These are phyloP conservation scores for Scutellaria baicalensis DNA, from an alignment of 257 asterid species.

Conservation along the genomic window DNA sequence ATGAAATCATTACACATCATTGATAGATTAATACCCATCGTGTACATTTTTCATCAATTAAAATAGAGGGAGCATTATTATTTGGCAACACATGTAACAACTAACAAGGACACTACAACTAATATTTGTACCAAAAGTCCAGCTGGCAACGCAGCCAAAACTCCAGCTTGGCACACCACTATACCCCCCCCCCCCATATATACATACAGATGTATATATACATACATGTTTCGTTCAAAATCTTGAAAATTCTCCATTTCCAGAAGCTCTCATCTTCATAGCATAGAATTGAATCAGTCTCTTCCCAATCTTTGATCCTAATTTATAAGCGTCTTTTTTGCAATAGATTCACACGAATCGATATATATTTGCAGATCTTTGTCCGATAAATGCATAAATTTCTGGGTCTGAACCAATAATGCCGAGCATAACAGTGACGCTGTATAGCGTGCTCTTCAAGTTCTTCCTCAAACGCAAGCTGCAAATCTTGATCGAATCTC, in stretches of 20 bases:
- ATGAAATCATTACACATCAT: too few relatives aligned
- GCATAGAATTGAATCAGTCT: slow-evolving; percentile 27
- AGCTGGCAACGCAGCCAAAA: slow-evolving; percentile 11
- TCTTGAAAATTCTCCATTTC: slow-evolving; percentile 16
- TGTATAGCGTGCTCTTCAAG: slow-evolving; percentile 58
- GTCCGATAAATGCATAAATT: neutral
- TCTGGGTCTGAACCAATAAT: slow-evolving; percentile 29
- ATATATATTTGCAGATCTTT: neutral
- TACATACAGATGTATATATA: neutral
- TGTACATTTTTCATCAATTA: too few relatives aligned
- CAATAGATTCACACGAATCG: slow-evolving; percentile 1
- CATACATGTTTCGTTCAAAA: slow-evolving; percentile 9
- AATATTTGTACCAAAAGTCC: slow-evolving; percentile 7
- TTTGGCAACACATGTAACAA: neutral
- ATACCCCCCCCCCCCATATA: too few relatives aligned
- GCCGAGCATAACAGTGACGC: slow-evolving; percentile 65
- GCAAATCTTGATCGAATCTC: slow-evolving; percentile 35
- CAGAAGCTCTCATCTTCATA: slow-evolving; percentile 23
- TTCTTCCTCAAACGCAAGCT: slow-evolving; percentile 63
- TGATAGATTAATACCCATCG: too few relatives aligned
- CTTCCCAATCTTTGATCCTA: neutral
- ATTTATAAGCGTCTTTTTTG: slow-evolving; percentile 13
- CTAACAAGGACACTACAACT: neutral
- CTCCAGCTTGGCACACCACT: slow-evolving; percentile 23
- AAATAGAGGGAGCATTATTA: too few relatives aligned